A percentile compares a stretch with the other conserved stretches of the same genome.
These are phyloP conservation scores for Colletotrichum salicis DNA, from an alignment of 2,329 filamentous ascomycete genomes.

Conservation along the genomic window DNA sequence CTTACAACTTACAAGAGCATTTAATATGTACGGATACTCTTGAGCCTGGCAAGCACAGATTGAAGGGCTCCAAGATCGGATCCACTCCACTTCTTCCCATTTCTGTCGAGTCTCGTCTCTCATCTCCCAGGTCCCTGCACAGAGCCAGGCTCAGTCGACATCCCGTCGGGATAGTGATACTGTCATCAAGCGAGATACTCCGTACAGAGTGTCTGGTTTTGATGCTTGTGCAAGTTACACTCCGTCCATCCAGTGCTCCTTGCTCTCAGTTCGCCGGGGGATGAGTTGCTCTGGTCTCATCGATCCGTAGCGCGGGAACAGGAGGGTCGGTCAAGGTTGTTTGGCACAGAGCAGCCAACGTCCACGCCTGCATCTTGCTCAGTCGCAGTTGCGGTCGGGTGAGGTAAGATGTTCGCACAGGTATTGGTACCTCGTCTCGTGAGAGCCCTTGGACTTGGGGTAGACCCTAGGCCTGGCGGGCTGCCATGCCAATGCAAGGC, in stretches of 20 bases:
- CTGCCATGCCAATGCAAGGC: not conserved
- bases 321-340: constrained; percentile 27
- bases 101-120: not conserved
- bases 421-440: constrained; percentile 14
- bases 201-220: constrained; percentile 13
- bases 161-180: constrained; percentile 3
- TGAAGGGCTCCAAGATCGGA: constrained; percentile 2
- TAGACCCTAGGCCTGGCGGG: not conserved
- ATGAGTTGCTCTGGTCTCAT: constrained; percentile 23
- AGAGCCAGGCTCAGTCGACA: not conserved
- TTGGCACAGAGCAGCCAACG: constrained; percentile 21
- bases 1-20: not conserved
- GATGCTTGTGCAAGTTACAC: constrained; percentile 16
- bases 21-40: not conserved
- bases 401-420: constrained; percentile 18
- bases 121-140: not conserved
- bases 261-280: constrained; percentile 20
- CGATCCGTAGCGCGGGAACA: constrained; percentile 22
- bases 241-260: constrained; percentile 20
- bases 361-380: constrained; percentile 14
- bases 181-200: not conserved
- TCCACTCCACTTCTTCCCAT: constrained; percentile 1
- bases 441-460: not conserved
- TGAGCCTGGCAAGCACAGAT: not conserved
- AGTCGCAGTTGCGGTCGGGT: constrained; percentile 32